Percentiles rank a stretch among this genome's conserved stretches.
These are phyloP conservation scores for Aspergillus pseudoglaucus DNA, from an alignment of 2,329 filamentous ascomycete species.

Conservation along the genomic window DNA sequence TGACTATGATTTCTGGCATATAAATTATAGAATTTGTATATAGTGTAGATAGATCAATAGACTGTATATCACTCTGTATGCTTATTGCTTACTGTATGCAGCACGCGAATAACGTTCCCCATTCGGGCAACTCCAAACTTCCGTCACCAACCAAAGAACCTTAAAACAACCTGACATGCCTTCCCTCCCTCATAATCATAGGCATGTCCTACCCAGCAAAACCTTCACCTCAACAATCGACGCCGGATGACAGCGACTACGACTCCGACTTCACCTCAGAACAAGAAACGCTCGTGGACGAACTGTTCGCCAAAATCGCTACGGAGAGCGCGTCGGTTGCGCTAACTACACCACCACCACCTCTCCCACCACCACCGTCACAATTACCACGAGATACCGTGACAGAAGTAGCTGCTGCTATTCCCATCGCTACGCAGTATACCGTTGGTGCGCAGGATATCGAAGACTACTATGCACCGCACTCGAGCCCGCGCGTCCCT, in stretches of 20 bases:
- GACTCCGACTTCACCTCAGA: slow-evolving; percentile 56
- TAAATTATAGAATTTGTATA: no score
- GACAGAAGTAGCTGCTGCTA: not conserved
- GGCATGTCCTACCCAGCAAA: slow-evolving; percentile 27
- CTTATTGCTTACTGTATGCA: no score
- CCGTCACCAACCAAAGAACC: not conserved
- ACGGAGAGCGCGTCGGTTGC: slow-evolving; percentile 20
- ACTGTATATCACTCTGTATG: not conserved
- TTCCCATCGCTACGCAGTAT: not conserved
- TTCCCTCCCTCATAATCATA: slow-evolving; percentile 10
- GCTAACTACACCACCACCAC: no score
- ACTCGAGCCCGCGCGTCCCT: slow-evolving; percentile 31
- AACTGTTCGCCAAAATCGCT: slow-evolving; percentile 44
- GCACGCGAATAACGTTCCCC: not conserved
- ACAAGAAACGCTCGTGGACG: slow-evolving; percentile 49
- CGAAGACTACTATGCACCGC: slow-evolving; percentile 37
- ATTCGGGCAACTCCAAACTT: not conserved
- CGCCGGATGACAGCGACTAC: slow-evolving; percentile 48
- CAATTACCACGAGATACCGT: not conserved
- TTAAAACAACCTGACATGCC: slow-evolving; percentile 14
- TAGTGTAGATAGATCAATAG: not conserved
- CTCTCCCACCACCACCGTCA: slow-evolving; percentile 2
- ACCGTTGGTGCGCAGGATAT: slow-evolving; percentile 41
- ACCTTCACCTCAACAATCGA: slow-evolving; percentile 14
- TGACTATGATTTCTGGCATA: slow-evolving; percentile 1